These are phyloP conservation scores for Pichia sp. DNA, from an alignment of 1,139 yeast genomes.

Conservation along the genomic window DNA sequence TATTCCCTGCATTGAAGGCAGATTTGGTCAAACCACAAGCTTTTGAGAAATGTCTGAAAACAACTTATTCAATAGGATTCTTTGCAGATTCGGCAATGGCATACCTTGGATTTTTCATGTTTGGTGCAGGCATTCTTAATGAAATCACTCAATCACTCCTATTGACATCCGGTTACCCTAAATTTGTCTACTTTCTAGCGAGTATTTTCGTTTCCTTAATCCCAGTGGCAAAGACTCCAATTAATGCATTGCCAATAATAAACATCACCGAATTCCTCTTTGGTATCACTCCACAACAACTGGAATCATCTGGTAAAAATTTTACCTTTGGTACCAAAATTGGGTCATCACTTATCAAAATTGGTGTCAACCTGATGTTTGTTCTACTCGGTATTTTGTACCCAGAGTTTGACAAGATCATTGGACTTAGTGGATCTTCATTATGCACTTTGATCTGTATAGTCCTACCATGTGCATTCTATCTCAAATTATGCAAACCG, in stretches of 20 bases:
- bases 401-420: slow-evolving; percentile 52
- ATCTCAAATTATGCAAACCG: slow-evolving; percentile 31
- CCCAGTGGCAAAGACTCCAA: slow-evolving; percentile 53
- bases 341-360: slow-evolving; percentile 27
- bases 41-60: slow-evolving; percentile 27
- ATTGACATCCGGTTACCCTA: slow-evolving; percentile 45
- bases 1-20: slow-evolving; percentile 50
- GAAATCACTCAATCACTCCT: slow-evolving; percentile 49
- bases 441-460: slow-evolving; percentile 51
- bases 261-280: slow-evolving; percentile 44
- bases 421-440: slow-evolving; percentile 52
- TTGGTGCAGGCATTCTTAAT: slow-evolving; percentile 44
- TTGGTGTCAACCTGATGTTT: slow-evolving; percentile 45
- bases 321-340: slow-evolving; percentile 11
- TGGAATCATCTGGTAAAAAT: slow-evolving; percentile 13
- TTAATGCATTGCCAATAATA: slow-evolving; percentile 53
- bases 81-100: slow-evolving; percentile 51
- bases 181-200: slow-evolving; percentile 41
- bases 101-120: slow-evolving; percentile 49
- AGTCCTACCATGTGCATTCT: slow-evolving; percentile 49
- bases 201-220: slow-evolving; percentile 46
- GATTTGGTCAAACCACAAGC: slow-evolving; percentile 48
- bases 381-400: slow-evolving; percentile 45
- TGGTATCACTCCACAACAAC: slow-evolving; percentile 31
- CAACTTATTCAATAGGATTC: slow-evolving; percentile 37